These are phyloP conservation scores for Quercus lobata DNA, from an alignment of 331 rosid species.

Conservation along the genomic window DNA sequence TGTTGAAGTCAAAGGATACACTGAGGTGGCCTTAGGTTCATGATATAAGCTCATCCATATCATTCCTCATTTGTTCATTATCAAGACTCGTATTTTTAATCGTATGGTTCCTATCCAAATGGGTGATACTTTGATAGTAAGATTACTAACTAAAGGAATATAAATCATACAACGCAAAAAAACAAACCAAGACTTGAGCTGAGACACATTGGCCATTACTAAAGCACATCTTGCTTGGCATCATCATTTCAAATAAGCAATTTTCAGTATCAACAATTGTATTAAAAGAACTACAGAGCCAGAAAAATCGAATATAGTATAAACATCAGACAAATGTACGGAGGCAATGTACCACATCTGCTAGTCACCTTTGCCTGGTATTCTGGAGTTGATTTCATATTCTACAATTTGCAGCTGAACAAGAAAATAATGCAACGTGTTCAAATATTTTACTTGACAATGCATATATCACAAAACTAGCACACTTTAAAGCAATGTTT, in stretches of 20 bases:
- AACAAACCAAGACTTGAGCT: neutral
- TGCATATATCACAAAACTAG: neutral
- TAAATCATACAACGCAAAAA: neutral
- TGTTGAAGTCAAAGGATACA: no score
- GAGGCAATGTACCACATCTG: neutral
- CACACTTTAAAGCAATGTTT: neutral
- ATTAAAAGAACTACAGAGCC: neutral
- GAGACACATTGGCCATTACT: neutral
- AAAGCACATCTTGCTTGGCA: neutral
- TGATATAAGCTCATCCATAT: no score
- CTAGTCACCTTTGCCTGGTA: neutral
- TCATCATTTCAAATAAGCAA: neutral
- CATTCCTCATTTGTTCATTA: no score
- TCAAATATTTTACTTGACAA: neutral
- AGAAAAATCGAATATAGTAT: neutral
- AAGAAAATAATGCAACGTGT: conserved; percentile 11
- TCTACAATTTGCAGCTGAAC: conserved; percentile 80
- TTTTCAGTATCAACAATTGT: neutral
- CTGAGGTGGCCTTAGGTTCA: no score
- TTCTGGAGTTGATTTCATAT: conserved; percentile 37
- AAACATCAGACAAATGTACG: neutral
- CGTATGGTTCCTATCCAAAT: neutral
- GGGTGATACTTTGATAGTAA: neutral
- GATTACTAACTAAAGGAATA: neutral
- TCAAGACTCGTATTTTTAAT: no score